Conservation (phyloP, 1,284 basidiomycete genomes). For the Wallemia mellicola region DNA sequence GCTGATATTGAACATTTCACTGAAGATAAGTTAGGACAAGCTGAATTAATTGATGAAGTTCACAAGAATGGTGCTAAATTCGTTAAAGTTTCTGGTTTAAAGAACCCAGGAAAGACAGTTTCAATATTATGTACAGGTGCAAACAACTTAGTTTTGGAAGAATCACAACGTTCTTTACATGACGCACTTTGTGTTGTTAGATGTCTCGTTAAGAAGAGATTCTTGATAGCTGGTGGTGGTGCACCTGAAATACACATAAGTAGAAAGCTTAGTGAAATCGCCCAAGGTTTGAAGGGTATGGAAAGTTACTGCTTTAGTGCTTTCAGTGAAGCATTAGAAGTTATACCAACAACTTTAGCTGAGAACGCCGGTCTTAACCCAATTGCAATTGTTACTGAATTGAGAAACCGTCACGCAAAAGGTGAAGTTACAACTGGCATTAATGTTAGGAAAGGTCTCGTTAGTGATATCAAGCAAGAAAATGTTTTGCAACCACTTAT, state of each 20-base stretch:
- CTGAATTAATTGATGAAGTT: slow-evolving; percentile 80
- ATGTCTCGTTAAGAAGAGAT: slow-evolving; percentile 95
- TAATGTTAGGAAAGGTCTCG: slow-evolving; percentile 89
- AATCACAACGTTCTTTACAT: slow-evolving; percentile 86
- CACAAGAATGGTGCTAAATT: slow-evolving; percentile 64
- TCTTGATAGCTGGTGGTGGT: slow-evolving; percentile 21
- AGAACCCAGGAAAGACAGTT: slow-evolving; percentile 80
- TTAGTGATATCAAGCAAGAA: slow-evolving; percentile 88
- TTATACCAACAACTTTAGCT: slow-evolving; percentile 89
- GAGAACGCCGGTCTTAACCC: slow-evolving; percentile 97
- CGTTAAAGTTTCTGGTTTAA: slow-evolving; percentile 79
- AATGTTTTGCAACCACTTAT: slow-evolving; percentile 89
- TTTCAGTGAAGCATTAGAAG: slow-evolving; percentile 87
- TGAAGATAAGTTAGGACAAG: slow-evolving; percentile 93
- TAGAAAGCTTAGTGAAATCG: slow-evolving; percentile 64
- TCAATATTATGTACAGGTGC: slow-evolving; percentile 82
- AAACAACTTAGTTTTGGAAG: slow-evolving; percentile 82
- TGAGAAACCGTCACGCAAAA: slow-evolving; percentile 81
- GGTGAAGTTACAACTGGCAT: slow-evolving; percentile 90
- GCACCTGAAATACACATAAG: slow-evolving; percentile 97
- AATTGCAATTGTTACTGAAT: slow-evolving; percentile 89
- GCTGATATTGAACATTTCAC: slow-evolving; percentile 95
- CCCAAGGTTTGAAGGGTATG: slow-evolving; percentile 87
- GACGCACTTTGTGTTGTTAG: slow-evolving; percentile 94
- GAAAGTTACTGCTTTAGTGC: slow-evolving; percentile 98